Percentiles rank a stretch among this genome's conserved stretches.
Conservation (phyloP, 2,329 filamentous ascomycete genomes). For the Trichoderma guizhouense region DNA sequence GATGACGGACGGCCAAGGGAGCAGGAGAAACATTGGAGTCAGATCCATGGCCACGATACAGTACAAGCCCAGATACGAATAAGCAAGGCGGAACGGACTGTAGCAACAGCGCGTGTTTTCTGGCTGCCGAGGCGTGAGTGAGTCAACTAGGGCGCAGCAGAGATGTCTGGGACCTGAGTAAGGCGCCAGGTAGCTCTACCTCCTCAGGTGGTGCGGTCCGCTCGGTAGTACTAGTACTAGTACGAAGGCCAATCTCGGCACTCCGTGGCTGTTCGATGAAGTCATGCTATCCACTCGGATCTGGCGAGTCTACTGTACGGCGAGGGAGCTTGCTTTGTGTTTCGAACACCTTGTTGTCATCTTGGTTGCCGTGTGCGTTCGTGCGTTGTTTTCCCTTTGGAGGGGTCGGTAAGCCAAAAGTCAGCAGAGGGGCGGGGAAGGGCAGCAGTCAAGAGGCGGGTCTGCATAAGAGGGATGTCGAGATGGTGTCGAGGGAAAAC, state of each 20-base stretch:
- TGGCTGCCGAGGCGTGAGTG: conserved; percentile 9
- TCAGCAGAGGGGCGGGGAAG: background rate
- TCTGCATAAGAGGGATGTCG: conserved; percentile 1
- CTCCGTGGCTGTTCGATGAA: conserved; percentile 3
- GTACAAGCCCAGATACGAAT: background rate
- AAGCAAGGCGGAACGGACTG: background rate
- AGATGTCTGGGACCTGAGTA: background rate
- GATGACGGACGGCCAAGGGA: background rate
- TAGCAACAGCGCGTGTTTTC: background rate
- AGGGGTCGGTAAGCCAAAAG: background rate
- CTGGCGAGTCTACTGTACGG: background rate
- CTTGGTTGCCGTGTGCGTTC: background rate
- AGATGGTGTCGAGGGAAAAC: background rate
- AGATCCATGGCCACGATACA: background rate
- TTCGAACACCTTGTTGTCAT: background rate
- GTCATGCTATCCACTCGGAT: conserved; percentile 3
- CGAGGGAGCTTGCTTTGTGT: background rate
- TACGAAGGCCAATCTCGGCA: background rate
- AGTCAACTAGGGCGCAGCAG: background rate
- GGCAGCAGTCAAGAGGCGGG: background rate
- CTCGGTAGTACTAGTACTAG: background rate
- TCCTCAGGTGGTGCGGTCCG: background rate
- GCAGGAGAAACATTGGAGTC: background rate
- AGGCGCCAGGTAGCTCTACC: conserved; percentile 1
- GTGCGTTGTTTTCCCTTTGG: background rate